Conservation (phyloP, 1,139 yeast species). For the Yamadazyma trypodendri region DNA sequence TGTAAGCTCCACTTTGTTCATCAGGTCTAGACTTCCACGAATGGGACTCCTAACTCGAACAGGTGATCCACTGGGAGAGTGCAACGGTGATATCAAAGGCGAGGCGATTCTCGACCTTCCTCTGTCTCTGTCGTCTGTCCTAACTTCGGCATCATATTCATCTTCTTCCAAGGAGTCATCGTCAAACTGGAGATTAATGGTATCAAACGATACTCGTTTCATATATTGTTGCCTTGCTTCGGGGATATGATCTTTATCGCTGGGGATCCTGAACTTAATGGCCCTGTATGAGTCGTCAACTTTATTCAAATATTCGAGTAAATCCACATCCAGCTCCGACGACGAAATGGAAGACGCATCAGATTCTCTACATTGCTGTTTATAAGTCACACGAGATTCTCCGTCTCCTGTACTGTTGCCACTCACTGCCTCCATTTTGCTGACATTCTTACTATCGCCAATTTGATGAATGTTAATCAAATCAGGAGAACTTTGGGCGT, state of each 20-base stretch:
- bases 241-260: constrained; percentile 10
- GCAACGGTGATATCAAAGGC: constrained; percentile 19
- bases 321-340: constrained; percentile 17
- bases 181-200: constrained; percentile 20
- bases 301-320: constrained; percentile 21
- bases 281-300: constrained; percentile 14
- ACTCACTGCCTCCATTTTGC: not conserved
- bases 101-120: constrained; percentile 17
- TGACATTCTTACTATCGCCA: not conserved
- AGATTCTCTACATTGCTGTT: not conserved
- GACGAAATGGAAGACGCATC: not conserved
- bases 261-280: constrained; percentile 19
- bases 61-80: constrained; percentile 19
- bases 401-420: not conserved
- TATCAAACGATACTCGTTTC: constrained; percentile 25
- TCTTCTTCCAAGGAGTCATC: constrained; percentile 7
- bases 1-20: constrained; percentile 10
- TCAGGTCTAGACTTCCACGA: not conserved
- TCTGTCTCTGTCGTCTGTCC: constrained; percentile 10
- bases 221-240: constrained; percentile 14
- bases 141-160: constrained; percentile 10
- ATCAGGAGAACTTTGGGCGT: constrained; percentile 9
- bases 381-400: not conserved
- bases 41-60: constrained; percentile 7
- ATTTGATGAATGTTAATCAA: constrained; percentile 3